Evolutionary conservation across 129 eudicot genomes (phyloP).

Genomic region (Sambucus nigra): DNA sequence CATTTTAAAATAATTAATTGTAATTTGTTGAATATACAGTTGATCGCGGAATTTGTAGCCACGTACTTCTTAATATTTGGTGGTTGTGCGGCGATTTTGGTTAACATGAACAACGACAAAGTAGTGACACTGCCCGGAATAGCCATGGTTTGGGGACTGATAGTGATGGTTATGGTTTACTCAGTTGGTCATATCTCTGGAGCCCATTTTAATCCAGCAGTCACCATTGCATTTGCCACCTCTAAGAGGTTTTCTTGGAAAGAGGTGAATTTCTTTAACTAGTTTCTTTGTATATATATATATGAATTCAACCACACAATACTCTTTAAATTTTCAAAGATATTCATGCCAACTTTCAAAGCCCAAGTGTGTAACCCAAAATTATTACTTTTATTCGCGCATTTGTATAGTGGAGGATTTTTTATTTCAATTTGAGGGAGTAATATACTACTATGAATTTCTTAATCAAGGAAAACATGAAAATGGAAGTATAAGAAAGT

Average conservation of each 20-base stretch:
- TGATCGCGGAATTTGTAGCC: slow-evolving; percentile 69
- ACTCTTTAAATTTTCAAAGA: no score
- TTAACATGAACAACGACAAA: slow-evolving; percentile 40
- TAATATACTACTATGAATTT: no score
- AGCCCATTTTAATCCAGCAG: slow-evolving; percentile 95
- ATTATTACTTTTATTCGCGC: no score
- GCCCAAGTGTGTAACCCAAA: no score
- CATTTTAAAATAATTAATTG: no score
- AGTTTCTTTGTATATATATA: no score
- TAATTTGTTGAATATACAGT: slow-evolving; percentile 22
- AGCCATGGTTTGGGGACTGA: slow-evolving; percentile 80
- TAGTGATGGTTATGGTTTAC: slow-evolving; percentile 89
- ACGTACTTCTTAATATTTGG: slow-evolving; percentile 79
- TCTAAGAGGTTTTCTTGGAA: slow-evolving; percentile 68
- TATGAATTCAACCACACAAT: no score
- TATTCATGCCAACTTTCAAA: no score
- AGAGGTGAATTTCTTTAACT: slow-evolving; percentile 44
- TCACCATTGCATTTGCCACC: slow-evolving; percentile 83
- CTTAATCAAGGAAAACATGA: no score
- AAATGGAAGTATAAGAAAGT: no score
- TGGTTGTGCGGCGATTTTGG: slow-evolving; percentile 66
- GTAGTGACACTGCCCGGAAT: slow-evolving; percentile 60
- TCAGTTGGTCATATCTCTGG: slow-evolving; percentile 94
- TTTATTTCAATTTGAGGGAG: no score
- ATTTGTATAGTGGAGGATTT: no score